These are phyloP conservation scores for Colletotrichum destructivum DNA, from an alignment of 2,329 filamentous ascomycete genomes.

Conservation along the genomic window DNA sequence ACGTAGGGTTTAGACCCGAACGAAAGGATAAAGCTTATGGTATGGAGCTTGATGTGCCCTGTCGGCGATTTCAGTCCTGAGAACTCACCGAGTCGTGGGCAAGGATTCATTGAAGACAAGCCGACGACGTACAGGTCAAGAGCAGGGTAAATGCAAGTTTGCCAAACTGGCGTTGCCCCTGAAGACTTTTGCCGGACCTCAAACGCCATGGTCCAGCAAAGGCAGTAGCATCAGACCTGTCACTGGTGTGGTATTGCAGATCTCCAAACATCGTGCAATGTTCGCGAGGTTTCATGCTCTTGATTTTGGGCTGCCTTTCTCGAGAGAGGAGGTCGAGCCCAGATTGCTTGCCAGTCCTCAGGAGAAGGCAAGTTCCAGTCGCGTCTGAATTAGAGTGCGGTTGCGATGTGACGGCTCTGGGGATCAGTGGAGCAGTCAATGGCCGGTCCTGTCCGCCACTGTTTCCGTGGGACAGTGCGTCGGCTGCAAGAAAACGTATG, in stretches of 20 bases:
- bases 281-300: constrained; percentile 32
- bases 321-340: not conserved
- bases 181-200: constrained; percentile 9
- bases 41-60: constrained; percentile 16
- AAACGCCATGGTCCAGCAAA: constrained; percentile 7
- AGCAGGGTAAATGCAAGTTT: not conserved
- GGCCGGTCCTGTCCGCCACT: not conserved
- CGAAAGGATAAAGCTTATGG: constrained; percentile 11
- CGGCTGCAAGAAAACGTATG: constrained; percentile 33
- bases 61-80: constrained; percentile 1
- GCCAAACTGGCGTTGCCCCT: constrained; percentile 7
- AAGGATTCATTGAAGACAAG: constrained; percentile 2
- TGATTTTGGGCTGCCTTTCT: constrained; percentile 4
- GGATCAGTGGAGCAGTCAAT: constrained; percentile 28
- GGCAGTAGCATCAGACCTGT: not conserved
- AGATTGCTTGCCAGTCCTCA: constrained; percentile 7
- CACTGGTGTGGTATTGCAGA: constrained; percentile 33
- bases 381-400: constrained; percentile 37
- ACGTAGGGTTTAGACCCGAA: constrained; percentile 31
- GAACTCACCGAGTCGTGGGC: constrained; percentile 5
- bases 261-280: constrained; percentile 28
- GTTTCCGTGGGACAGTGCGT: constrained; percentile 28
- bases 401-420: constrained; percentile 21
- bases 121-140: not conserved
- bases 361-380: constrained; percentile 33